Percentiles rank a stretch among this genome's conserved stretches.
Conservation (phyloP, 2,329 filamentous ascomycete genomes). For the Fusarium sp. region DNA sequence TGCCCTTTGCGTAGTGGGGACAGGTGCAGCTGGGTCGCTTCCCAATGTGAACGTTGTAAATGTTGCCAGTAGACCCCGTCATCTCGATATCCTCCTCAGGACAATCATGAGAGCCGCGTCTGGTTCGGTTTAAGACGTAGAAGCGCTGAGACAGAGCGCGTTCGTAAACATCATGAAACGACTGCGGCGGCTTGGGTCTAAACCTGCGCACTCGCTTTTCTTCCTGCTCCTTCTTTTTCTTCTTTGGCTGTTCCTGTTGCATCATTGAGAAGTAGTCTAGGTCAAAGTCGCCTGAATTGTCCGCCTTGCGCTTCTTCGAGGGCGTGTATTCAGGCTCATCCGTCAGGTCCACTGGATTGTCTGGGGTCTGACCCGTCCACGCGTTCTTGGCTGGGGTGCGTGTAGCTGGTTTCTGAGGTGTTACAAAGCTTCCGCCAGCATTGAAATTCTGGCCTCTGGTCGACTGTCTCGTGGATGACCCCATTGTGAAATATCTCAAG, state of each 20-base stretch:
- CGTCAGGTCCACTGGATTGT: constrained; percentile 13
- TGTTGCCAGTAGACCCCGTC: constrained; percentile 73
- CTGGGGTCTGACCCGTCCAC: constrained; percentile 6
- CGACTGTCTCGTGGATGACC: background rate
- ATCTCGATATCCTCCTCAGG: constrained; percentile 67
- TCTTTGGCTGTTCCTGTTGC: background rate
- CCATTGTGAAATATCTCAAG: constrained; percentile 11
- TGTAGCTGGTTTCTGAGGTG: constrained; percentile 2
- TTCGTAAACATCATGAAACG: constrained; percentile 52
- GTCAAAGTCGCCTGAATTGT: background rate
- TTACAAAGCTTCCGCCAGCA: background rate
- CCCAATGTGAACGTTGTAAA: constrained; percentile 69
- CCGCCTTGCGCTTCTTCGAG: constrained; percentile 34
- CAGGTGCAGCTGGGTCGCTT: constrained; percentile 66
- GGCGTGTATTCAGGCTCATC: constrained; percentile 3
- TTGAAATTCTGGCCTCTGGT: background rate
- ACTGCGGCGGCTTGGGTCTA: constrained; percentile 48
- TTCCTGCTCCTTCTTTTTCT: constrained; percentile 29
- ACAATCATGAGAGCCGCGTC: constrained; percentile 49
- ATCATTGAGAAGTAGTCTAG: background rate
- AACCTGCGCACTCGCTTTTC: constrained; percentile 54
- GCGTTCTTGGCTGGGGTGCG: background rate
- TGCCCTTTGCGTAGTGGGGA: constrained; percentile 63
- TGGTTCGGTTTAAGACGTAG: constrained; percentile 58
- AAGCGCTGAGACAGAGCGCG: constrained; percentile 58